Conservation (phyloP, 1,284 basidiomycete species). For the Anthracocystis setariae region DNA sequence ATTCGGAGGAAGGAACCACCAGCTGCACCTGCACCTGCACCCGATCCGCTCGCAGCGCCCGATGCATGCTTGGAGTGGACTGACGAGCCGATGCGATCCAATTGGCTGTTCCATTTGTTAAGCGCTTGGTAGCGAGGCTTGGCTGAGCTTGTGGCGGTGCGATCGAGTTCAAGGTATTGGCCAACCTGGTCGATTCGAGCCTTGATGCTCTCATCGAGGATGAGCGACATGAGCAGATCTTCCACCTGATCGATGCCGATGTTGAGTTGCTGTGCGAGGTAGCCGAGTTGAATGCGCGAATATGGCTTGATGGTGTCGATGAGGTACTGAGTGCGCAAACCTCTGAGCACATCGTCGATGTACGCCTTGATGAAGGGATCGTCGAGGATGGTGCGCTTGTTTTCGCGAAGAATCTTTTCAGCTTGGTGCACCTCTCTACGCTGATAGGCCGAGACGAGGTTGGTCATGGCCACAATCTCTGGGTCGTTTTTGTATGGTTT, state of each 20-base stretch:
- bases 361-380: slow-evolving; percentile 91
- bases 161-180: slow-evolving; percentile 87
- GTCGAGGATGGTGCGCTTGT: slow-evolving; percentile 91
- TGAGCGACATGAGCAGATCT: slow-evolving; percentile 89
- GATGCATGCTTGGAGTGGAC: slow-evolving; percentile 37
- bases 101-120: slow-evolving; percentile 79
- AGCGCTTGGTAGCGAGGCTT: slow-evolving; percentile 84
- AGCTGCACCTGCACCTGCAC: slow-evolving; percentile 10
- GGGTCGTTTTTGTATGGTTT: slow-evolving; percentile 98
- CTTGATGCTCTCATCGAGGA: slow-evolving; percentile 92
- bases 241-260: slow-evolving; percentile 88
- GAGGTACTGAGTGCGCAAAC: slow-evolving; percentile 92
- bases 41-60: slow-evolving; percentile 35
- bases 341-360: slow-evolving; percentile 92
- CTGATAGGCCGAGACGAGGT: slow-evolving; percentile 94
- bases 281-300: slow-evolving; percentile 84
- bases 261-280: slow-evolving; percentile 81
- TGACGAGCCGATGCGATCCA: slow-evolving; percentile 31
- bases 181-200: slow-evolving; percentile 95
- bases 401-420: slow-evolving; percentile 92
- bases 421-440: slow-evolving; percentile 93
- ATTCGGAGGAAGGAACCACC: slow-evolving; percentile 36
- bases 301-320: slow-evolving; percentile 98
- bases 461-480: slow-evolving; percentile 97
- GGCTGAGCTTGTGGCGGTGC: slow-evolving; percentile 75